Conservation (phyloP, 1,139 yeast genomes). For the Taphrina confusa region DNA sequence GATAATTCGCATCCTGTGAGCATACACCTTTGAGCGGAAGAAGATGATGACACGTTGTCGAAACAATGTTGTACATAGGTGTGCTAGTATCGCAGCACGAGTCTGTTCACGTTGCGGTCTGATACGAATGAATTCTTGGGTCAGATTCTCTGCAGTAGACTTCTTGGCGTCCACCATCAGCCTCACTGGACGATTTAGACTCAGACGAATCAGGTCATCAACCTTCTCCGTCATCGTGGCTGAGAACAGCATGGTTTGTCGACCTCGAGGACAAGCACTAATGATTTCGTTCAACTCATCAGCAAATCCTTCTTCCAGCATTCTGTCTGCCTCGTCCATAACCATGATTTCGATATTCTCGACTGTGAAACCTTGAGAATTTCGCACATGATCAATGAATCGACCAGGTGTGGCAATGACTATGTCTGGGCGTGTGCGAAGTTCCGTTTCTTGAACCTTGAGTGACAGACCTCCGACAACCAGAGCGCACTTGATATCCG, state of each 20-base stretch:
- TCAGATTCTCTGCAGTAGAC: slow-evolving; percentile 80
- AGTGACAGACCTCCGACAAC: slow-evolving; percentile 98
- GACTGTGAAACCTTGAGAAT: slow-evolving; percentile 88
- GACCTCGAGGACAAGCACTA: slow-evolving; percentile 77
- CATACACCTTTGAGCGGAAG: slow-evolving; percentile 85
- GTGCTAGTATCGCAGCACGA: slow-evolving; percentile 71
- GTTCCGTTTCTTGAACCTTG: slow-evolving; percentile 91
- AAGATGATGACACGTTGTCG: slow-evolving; percentile 81
- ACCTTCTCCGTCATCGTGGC: slow-evolving; percentile 97
- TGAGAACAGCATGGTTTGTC: slow-evolving; percentile 91
- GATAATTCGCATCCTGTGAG: slow-evolving; percentile 81
- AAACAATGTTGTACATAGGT: slow-evolving; percentile 56
- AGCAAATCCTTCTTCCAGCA: slow-evolving; percentile 98
- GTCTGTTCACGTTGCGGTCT: slow-evolving; percentile 75
- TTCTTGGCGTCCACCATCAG: slow-evolving; percentile 97
- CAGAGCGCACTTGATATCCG: slow-evolving; percentile 76
- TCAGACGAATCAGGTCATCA: slow-evolving; percentile 68
- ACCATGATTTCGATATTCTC: slow-evolving; percentile 90
- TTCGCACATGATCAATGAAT: slow-evolving; percentile 92
- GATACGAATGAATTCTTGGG: slow-evolving; percentile 91
- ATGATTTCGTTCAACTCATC: slow-evolving; percentile 88
- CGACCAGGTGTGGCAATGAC: slow-evolving; percentile 98
- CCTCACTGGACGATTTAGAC: slow-evolving; percentile 85
- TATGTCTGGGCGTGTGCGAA: slow-evolving; percentile 87
- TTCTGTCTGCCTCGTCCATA: slow-evolving; percentile 97